Evolutionary conservation across 2,329 filamentous ascomycete species (phyloP), one percentile per base, ranked within the genome.

Genomic region (Sporothrix sp.): DNA sequence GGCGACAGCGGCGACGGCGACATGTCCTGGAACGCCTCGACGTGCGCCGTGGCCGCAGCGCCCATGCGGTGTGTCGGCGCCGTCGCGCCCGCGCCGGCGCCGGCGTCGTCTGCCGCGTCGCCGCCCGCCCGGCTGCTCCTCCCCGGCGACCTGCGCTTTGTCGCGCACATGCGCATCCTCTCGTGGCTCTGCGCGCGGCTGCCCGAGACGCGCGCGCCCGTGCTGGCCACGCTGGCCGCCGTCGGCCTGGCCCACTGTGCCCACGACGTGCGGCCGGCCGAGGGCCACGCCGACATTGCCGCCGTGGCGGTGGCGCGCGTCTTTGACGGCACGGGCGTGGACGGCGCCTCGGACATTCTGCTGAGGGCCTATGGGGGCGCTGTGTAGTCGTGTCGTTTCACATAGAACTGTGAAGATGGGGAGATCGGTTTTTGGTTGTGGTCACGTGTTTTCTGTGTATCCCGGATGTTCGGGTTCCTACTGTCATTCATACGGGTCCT

Each of bases 131-230:
- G 14, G 38, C 38, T 18, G 11, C 47, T 59, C 18, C 38, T 59
- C 3, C 57, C 57, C 13, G 54, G 54, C 30, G 56, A 59, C 30
- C 54, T 58, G 9, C 57, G 57, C 27, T 59, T 59, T 23, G 51
- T 51, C 7, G 53, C 50, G 10, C 57, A 59, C 42, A 53, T 59
- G 44, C 57, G 57, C 23, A 55, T 59, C 25, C 53, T 59, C 4
- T 38, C 47, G 3, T 58, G 57, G 52, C 52, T 59, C 14, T 52
- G 50, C n/a, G 35, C 46, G 7, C 56, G 50, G 0, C 46, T 59
- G 14, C 57, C 57, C 10, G 37, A 51, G 7, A 55, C 53, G 14
- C 55, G 57, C 1, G 38, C 44, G 1, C 46, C 50, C 2, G 53
- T 59, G 20, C 52, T 59, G n/a, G 38, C 39, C 18, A 56, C 55